phyloP scores from a whole-genome alignment of 768 basidiomycete genomes.

The Termitomyces sp. region DNA sequence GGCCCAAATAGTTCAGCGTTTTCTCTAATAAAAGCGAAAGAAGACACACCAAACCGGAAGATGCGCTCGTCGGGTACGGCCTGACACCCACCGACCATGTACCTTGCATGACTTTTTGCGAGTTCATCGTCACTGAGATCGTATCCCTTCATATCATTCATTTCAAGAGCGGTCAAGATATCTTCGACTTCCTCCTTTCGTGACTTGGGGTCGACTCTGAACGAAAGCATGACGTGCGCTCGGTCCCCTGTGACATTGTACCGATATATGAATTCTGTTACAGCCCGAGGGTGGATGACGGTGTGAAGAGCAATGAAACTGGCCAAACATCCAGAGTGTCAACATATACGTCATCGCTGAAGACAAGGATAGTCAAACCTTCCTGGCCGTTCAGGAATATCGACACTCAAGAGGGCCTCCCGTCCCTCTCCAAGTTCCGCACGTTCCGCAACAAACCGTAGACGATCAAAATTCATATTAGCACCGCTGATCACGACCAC shows the following conservation, averaged over 20 bases:
- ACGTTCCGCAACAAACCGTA: constrained; percentile 97
- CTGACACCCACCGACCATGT: constrained; percentile 88
- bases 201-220: constrained; percentile 65
- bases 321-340: background rate
- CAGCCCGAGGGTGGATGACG: constrained; percentile 82
- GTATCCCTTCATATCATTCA: constrained; percentile 70
- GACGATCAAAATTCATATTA: constrained; percentile 97
- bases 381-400: constrained; percentile 90
- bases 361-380: constrained; percentile 44
- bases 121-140: constrained; percentile 96
- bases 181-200: constrained; percentile 58
- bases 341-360: background rate
- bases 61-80: constrained; percentile 80
- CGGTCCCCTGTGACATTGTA: constrained; percentile 63
- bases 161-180: constrained; percentile 59
- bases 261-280: constrained; percentile 96
- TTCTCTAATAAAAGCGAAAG: background rate
- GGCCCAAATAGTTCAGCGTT: background rate
- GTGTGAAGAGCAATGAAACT: constrained; percentile 89
- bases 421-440: constrained; percentile 95
- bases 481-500: constrained; percentile 93
- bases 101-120: constrained; percentile 90
- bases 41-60: constrained; percentile 82
- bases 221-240: constrained; percentile 89
- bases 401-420: constrained; percentile 91